A percentile compares a stretch with the other conserved stretches of the same genome.
Evolutionary conservation across 345 rosid genomes (phyloP).

Genomic region (Populus davidiana): DNA sequence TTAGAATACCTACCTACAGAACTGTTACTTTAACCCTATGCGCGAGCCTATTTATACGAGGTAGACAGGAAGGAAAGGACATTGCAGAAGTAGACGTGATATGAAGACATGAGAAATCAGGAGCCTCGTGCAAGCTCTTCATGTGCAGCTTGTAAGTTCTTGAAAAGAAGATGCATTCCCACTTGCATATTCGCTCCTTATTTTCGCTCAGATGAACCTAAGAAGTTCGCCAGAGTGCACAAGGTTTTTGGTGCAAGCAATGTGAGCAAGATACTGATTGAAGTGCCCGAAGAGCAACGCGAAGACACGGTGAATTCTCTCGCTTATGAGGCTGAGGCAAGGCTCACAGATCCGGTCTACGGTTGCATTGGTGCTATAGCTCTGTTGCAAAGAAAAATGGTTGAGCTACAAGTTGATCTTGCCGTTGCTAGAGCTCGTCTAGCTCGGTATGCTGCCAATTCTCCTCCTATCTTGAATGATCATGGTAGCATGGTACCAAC

Average conservation of each 20-base stretch:
- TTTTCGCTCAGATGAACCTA: conserved; percentile 66
- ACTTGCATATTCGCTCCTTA: conserved; percentile 84
- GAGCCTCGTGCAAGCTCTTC: conserved; percentile 80
- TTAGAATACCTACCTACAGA: background rate
- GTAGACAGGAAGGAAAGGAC: background rate
- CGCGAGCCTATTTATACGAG: background rate
- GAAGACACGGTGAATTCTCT: conserved; percentile 85
- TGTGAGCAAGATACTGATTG: conserved; percentile 81
- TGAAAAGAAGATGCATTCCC: conserved; percentile 73
- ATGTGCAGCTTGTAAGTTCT: conserved; percentile 92
- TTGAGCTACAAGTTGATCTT: conserved; percentile 75
- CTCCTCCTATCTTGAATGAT: conserved; percentile 13
- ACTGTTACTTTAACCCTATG: background rate
- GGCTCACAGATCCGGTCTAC: conserved; percentile 83
- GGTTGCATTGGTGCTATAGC: conserved; percentile 95
- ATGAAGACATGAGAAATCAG: conserved; percentile 27
- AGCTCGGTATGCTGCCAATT: conserved; percentile 40
- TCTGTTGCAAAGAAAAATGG: conserved; percentile 60
- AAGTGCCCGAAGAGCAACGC: conserved; percentile 83
- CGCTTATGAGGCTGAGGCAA: conserved; percentile 85
- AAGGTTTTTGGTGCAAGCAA: conserved; percentile 96
- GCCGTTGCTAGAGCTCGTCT: conserved; percentile 69
- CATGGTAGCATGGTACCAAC: conserved; percentile 15
- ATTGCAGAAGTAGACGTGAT: background rate
- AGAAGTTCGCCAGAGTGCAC: conserved; percentile 79